Evolutionary conservation across 352 stramenopile genomes (phyloP).

Genomic region (Globisporangium emineosum): DNA sequence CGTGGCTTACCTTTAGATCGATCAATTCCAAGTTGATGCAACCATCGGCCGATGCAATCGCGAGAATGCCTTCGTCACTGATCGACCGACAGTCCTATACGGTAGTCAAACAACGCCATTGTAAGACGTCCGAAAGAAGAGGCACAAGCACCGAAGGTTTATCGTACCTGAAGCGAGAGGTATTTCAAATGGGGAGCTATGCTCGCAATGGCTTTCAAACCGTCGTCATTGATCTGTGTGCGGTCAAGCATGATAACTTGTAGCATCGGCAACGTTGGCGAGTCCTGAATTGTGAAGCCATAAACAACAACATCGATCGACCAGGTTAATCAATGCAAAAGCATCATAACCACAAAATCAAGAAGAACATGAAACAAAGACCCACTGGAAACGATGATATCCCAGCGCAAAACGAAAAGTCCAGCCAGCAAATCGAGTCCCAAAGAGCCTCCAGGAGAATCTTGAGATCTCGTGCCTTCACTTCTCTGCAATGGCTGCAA

Average conservation of each 20-base stretch:
- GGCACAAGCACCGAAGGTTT: no score
- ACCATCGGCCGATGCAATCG: conserved; percentile 27
- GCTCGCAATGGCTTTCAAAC: conserved; percentile 30
- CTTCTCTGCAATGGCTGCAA: conserved; percentile 28
- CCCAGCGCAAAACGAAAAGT: conserved; percentile 50
- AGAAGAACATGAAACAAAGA: background rate
- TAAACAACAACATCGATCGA: background rate
- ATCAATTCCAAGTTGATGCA: conserved; percentile 46
- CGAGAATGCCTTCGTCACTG: conserved; percentile 40
- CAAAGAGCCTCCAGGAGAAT: conserved; percentile 27
- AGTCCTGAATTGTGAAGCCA: background rate
- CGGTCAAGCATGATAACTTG: conserved; percentile 68
- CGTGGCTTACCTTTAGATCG: conserved; percentile 66
- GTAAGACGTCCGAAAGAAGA: background rate
- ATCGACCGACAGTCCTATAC: conserved; percentile 52
- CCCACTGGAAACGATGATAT: conserved; percentile 41
- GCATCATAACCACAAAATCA: no score
- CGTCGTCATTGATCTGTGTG: conserved; percentile 46
- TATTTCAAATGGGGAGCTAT: conserved; percentile 44
- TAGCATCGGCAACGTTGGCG: conserved; percentile 29
- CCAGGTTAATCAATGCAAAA: background rate
- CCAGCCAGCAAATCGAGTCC: conserved; percentile 37
- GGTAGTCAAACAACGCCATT: background rate
- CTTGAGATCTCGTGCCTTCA: conserved; percentile 32
- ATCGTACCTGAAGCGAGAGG: conserved; percentile 59